Conservation (phyloP, 371 early-diverging fungal species). For the Mortierella sp. region DNA sequence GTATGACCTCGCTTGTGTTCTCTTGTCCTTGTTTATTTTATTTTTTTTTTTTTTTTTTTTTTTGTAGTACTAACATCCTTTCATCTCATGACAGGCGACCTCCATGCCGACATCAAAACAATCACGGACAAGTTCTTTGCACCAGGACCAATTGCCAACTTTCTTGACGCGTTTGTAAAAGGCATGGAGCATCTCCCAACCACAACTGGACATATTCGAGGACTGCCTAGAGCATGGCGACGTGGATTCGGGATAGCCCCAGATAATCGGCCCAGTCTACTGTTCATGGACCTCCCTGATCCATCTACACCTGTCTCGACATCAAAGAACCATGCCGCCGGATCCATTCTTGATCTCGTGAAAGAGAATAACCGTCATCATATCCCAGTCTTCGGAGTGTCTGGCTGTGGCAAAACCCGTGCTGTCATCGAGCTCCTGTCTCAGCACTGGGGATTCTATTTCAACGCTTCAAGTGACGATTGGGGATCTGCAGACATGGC, state of each 20-base stretch:
- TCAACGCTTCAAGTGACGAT: not conserved
- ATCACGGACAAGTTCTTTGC: constrained; percentile 18
- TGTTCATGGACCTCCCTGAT: constrained; percentile 11
- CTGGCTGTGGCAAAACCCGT: not conserved
- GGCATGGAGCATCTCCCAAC: not conserved
- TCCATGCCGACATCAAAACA: constrained; percentile 15
- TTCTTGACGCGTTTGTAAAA: constrained; percentile 20
- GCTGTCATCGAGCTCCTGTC: not conserved
- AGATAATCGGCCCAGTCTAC: not conserved
- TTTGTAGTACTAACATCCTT: no score
- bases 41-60: no score
- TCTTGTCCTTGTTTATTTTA: no score
- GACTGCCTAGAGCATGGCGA: constrained; percentile 11
- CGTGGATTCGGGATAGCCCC: not conserved
- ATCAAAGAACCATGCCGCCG: not conserved
- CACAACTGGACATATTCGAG: not conserved
- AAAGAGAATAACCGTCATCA: constrained; percentile 2
- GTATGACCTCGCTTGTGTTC: no score
- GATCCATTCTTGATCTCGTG: constrained; percentile 1
- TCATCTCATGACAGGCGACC: constrained; percentile 16
- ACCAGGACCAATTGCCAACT: constrained; percentile 8
- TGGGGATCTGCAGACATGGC: not conserved
- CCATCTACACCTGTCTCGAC: not conserved
- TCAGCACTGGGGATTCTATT: not conserved
- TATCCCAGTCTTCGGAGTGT: constrained; percentile 7